These are phyloP conservation scores for Beverwykella pulmonaria DNA, from an alignment of 495 filamentous ascomycete genomes.

Conservation along the genomic window DNA sequence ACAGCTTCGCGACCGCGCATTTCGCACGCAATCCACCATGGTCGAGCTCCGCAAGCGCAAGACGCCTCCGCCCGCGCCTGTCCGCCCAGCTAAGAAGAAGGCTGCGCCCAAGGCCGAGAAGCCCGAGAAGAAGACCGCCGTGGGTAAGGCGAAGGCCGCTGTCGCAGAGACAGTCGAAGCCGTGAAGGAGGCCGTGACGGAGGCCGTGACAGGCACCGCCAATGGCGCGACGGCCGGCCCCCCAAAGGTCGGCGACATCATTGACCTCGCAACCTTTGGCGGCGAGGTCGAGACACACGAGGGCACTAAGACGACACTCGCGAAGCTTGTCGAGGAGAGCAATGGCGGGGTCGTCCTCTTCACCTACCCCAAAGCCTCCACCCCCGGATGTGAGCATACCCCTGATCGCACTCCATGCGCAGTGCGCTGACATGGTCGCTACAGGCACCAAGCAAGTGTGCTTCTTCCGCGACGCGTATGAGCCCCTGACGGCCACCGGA, in stretches of 20 bases:
- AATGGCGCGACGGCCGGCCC: conserved; percentile 18
- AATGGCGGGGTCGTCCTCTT: conserved; percentile 87
- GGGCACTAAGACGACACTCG: conserved; percentile 73
- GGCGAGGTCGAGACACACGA: conserved; percentile 85
- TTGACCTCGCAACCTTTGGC: conserved; percentile 73
- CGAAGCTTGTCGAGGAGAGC: conserved; percentile 77
- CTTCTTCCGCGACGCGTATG: conserved; percentile 82
- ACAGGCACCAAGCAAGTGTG: conserved; percentile 90
- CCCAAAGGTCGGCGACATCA: conserved; percentile 52
- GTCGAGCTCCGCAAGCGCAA: conserved; percentile 49
- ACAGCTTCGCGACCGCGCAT: conserved; percentile 24
- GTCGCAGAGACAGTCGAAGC: conserved; percentile 28
- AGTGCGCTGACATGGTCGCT: neutral
- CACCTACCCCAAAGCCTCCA: conserved; percentile 94
- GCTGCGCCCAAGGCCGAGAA: conserved; percentile 35
- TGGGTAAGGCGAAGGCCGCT: conserved; percentile 32
- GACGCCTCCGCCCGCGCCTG: conserved; percentile 44
- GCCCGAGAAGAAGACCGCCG: conserved; percentile 24
- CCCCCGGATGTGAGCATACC: conserved; percentile 81
- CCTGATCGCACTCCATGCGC: neutral
- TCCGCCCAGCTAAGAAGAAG: conserved; percentile 42
- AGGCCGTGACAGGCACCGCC: conserved; percentile 29
- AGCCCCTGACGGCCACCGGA: conserved; percentile 74
- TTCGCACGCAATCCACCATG: conserved; percentile 34
- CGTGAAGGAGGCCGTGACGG: conserved; percentile 34